Evolutionary conservation across 345 rosid species (phyloP).

Genomic region (Eutrema yunnanense): DNA sequence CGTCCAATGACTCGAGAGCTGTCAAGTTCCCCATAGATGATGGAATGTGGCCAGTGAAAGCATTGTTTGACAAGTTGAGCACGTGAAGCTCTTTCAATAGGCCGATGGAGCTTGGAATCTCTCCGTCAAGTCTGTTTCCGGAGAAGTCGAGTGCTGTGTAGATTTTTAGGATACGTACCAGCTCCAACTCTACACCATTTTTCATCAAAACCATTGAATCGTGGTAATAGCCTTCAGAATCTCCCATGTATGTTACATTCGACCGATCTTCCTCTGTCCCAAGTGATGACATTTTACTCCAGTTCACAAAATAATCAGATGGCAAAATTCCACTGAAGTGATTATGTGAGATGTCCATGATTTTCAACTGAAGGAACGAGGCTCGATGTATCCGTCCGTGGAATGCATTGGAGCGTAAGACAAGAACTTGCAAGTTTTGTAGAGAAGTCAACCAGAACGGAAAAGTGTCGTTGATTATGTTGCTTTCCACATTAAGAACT

Average conservation of each 20-base stretch:
- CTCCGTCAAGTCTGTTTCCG: background rate
- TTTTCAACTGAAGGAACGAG: background rate
- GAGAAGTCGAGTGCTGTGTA: background rate
- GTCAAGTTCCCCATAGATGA: background rate
- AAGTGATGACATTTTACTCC: background rate
- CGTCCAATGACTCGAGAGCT: background rate
- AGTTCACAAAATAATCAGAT: background rate
- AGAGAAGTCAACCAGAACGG: background rate
- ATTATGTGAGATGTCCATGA: background rate
- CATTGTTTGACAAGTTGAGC: background rate
- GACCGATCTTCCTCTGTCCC: background rate
- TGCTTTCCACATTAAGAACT: constrained; percentile 1
- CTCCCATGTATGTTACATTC: background rate
- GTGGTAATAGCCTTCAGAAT: background rate
- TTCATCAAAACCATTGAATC: background rate
- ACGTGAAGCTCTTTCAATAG: background rate
- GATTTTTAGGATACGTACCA: background rate
- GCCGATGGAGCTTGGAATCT: background rate
- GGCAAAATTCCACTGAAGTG: background rate
- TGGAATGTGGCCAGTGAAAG: background rate
- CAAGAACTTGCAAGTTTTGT: background rate
- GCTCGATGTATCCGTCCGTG: background rate
- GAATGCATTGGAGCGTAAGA: background rate
- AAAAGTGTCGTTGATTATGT: background rate
- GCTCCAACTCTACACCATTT: background rate